Conservation (phyloP, 163 green algal species). For the Coccomyxa subellipsoidea region DNA sequence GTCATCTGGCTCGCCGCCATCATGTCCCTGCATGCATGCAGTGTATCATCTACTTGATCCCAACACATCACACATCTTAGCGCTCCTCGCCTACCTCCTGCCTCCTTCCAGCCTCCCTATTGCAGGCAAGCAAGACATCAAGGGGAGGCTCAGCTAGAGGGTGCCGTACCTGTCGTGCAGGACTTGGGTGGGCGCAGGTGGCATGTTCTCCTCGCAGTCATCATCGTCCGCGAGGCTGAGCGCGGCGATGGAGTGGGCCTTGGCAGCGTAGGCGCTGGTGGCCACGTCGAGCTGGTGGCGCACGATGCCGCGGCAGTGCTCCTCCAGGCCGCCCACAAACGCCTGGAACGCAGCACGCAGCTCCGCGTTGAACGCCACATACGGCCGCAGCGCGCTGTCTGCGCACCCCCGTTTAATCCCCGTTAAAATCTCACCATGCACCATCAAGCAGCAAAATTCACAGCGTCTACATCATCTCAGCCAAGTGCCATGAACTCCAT, state of each 20-base stretch:
- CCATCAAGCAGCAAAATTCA: background rate
- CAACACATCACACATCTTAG: background rate
- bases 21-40: conserved; percentile 7
- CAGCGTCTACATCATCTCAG: no score
- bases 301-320: conserved; percentile 56
- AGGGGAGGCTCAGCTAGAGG: background rate
- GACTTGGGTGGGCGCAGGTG: conserved; percentile 10
- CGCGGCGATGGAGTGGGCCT: conserved; percentile 23
- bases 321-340: conserved; percentile 71
- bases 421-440: background rate
- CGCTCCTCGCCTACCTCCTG: no score
- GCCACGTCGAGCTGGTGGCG: conserved; percentile 18
- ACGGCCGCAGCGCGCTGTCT: conserved; percentile 36
- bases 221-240: background rate
- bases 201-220: background rate
- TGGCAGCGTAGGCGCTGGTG: conserved; percentile 63
- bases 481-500: no score
- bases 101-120: background rate
- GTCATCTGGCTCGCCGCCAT: conserved; percentile 62
- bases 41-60: background rate
- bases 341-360: conserved; percentile 65
- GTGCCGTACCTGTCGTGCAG: background rate
- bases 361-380: conserved; percentile 77
- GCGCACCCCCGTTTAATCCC: background rate
- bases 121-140: background rate